A percentile compares a stretch with the other conserved stretches of the same genome.
These are phyloP conservation scores for Pleoardoris graminearum DNA, from an alignment of 2,329 filamentous ascomycete genomes.

Conservation along the genomic window DNA sequence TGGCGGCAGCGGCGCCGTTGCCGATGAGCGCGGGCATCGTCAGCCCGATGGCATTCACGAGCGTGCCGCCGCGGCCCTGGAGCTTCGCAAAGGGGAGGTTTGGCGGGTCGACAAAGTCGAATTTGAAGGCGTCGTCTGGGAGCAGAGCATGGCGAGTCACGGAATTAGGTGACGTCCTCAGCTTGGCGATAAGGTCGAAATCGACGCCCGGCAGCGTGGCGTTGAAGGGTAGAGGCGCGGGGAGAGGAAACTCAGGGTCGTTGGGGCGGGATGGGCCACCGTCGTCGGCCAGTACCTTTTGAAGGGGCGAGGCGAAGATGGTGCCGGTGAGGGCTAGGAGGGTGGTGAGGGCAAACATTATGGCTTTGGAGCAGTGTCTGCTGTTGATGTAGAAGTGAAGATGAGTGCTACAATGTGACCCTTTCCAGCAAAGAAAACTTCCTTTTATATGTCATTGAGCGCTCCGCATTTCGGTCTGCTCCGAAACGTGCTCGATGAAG, in stretches of 20 bases:
- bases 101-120: slow-evolving; percentile 12
- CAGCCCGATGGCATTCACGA: slow-evolving; percentile 6
- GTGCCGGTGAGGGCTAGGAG: background rate
- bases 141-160: slow-evolving; percentile 11
- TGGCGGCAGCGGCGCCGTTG: slow-evolving; percentile 6
- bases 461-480: background rate
- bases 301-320: background rate
- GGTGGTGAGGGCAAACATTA: background rate
- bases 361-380: background rate
- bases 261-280: background rate
- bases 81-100: slow-evolving; percentile 1
- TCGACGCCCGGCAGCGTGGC: slow-evolving; percentile 4
- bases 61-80: slow-evolving; percentile 8
- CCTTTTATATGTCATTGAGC: background rate
- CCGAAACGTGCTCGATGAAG: background rate
- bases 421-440: background rate
- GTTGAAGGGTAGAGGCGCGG: slow-evolving; percentile 3
- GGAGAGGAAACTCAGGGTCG: slow-evolving; percentile 7
- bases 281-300: background rate
- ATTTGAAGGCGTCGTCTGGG: slow-evolving; percentile 11
- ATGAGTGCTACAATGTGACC: background rate
- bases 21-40: slow-evolving; percentile 11
- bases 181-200: slow-evolving; percentile 4
- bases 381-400: background rate
- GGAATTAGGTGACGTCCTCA: slow-evolving; percentile 3